Conservation (phyloP, 2,329 filamentous ascomycete genomes). For the Clarireedia hainanense region DNA sequence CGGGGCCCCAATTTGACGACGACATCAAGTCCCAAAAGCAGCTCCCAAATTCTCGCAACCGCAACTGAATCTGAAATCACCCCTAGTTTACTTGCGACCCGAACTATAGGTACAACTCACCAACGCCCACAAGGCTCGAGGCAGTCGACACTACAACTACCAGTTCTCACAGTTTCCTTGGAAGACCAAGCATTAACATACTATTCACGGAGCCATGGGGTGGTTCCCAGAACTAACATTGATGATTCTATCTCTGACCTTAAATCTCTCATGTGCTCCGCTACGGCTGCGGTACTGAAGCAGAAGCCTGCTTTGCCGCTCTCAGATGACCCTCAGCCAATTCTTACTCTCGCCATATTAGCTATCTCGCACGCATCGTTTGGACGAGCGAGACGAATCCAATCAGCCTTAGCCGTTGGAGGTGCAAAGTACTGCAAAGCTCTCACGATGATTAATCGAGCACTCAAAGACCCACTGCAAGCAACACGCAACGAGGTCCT, state of each 20-base stretch:
- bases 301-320: not conserved
- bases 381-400: not conserved
- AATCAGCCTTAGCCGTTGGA: not conserved
- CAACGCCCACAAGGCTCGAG: too few relatives aligned
- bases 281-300: not conserved
- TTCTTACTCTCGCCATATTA: slow-evolving; percentile 8
- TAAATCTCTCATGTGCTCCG: not conserved
- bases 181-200: not conserved
- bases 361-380: slow-evolving; percentile 4
- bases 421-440: slow-evolving; percentile 3
- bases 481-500: slow-evolving; percentile 4
- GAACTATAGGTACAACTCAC: too few relatives aligned
- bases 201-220: not conserved
- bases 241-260: not conserved
- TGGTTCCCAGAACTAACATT: not conserved
- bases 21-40: slow-evolving; percentile 1
- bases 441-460: slow-evolving; percentile 7
- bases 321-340: not conserved
- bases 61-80: not conserved
- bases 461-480: not conserved
- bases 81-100: not conserved
- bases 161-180: not conserved
- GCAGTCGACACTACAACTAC: not conserved
- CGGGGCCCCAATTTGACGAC: slow-evolving; percentile 12
- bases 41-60: not conserved